Evolutionary conservation across 345 rosid genomes (phyloP).

Genomic region (Boechera retrofracta): DNA sequence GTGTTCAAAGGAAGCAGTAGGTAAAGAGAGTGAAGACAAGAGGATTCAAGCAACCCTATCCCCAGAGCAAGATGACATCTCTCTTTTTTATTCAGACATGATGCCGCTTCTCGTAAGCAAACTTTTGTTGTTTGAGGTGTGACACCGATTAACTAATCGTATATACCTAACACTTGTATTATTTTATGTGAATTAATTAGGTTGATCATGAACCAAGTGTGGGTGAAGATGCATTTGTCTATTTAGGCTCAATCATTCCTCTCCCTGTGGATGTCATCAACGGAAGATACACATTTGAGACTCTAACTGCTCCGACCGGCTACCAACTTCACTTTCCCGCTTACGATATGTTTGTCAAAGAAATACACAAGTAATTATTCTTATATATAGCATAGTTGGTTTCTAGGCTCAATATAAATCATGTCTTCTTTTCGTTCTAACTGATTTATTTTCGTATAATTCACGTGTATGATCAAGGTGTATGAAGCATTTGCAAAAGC

Average conservation of each 20-base stretch:
- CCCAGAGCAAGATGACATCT: slow-evolving; percentile 66
- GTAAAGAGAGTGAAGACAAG: slow-evolving; percentile 72
- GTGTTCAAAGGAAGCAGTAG: slow-evolving; percentile 59
- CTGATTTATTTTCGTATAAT: neutral
- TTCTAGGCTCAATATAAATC: neutral
- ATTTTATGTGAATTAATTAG: slow-evolving; percentile 47
- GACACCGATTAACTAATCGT: neutral
- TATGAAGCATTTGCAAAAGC: slow-evolving; percentile 75
- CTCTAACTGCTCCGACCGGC: slow-evolving; percentile 76
- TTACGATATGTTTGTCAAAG: slow-evolving; percentile 73
- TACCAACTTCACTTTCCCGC: slow-evolving; percentile 80
- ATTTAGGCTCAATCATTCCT: slow-evolving; percentile 76
- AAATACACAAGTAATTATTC: slow-evolving; percentile 64
- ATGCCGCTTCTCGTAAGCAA: slow-evolving; percentile 92
- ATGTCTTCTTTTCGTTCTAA: neutral
- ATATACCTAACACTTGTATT: neutral
- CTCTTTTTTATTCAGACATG: slow-evolving; percentile 85
- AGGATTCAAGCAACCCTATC: slow-evolving; percentile 45
- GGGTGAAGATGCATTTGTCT: slow-evolving; percentile 84
- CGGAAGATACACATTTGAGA: slow-evolving; percentile 84
- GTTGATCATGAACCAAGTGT: slow-evolving; percentile 73
- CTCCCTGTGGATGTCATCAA: slow-evolving; percentile 68
- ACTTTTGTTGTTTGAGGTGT: neutral
- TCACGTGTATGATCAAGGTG: slow-evolving; percentile 48
- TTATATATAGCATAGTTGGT: neutral